Evolutionary conservation across 2,329 filamentous ascomycete species (phyloP).

Genomic region (Aspergillus puulaauensis): DNA sequence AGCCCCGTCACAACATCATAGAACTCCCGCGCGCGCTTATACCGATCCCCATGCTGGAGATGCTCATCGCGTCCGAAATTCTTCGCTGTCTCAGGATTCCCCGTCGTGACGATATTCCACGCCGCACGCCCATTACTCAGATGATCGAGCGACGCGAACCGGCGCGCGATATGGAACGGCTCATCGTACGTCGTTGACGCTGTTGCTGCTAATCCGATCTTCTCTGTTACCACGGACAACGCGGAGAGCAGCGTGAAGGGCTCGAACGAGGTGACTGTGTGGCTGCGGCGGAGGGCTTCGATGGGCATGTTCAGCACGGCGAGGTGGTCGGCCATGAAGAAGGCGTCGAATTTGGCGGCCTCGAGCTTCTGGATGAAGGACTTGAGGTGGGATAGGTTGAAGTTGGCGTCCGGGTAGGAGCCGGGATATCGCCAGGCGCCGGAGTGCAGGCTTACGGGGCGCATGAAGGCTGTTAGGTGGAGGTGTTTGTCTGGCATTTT

Average conservation of each 20-base stretch:
- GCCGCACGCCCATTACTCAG: constrained; percentile 51
- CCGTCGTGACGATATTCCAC: constrained; percentile 58
- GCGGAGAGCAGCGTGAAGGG: constrained; percentile 55
- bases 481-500: constrained; percentile 32
- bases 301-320: constrained; percentile 58
- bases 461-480: constrained; percentile 61
- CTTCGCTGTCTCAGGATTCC: constrained; percentile 53
- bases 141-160: constrained; percentile 54
- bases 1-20: constrained; percentile 55
- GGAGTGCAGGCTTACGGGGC: constrained; percentile 56
- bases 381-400: constrained; percentile 55
- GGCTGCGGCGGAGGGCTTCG: constrained; percentile 57
- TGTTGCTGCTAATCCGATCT: constrained; percentile 53
- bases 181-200: constrained; percentile 55
- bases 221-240: constrained; percentile 49
- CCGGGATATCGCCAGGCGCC: constrained; percentile 59
- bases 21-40: constrained; percentile 54
- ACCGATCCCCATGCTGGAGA: constrained; percentile 50
- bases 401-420: constrained; percentile 57
- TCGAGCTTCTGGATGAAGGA: constrained; percentile 56
- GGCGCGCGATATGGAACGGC: constrained; percentile 54
- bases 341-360: constrained; percentile 56
- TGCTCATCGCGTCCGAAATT: constrained; percentile 55
- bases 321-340: constrained; percentile 58
- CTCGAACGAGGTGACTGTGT: constrained; percentile 60